Base-by-base conservation (phyloP, 306 rosid species). In the Alnus glutinosa region DNA sequence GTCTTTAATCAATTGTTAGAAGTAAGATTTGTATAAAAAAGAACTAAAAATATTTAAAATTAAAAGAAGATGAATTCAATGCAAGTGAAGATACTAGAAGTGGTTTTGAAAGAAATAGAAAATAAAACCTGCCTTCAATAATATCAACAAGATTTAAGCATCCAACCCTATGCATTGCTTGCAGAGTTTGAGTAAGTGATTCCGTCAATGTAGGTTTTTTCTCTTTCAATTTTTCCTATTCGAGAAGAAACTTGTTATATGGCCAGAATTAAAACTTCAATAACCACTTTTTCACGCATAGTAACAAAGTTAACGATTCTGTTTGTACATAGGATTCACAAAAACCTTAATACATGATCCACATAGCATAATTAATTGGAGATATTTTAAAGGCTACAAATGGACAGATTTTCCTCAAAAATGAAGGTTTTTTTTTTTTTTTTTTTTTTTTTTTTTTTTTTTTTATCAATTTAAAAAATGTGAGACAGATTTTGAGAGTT, bases 191-290 rank as follows among this genome's bases (percentile, higher is more conserved):
- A 18, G 80, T 79, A 74, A 96, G 87, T 39, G 98, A 82, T 80
- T 96, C 99, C 0, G 75, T 19, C 88, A 82, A 48, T 42, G 97
- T 71, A 73, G 99, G 99, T 76, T 96, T 96, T 82, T 96, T 96
- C 87, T 96, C 99, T 87, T 96, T 96, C 87, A 96, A 75, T 90
- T 96, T 96, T 90, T 96, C 99, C 99, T 96, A 78, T 59, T 46
- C 30, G 79, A 67, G 59, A 84, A 82, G 19, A 69, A 72, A 79
- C 77, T 57, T 28, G 75, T 84, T 77, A 83, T 51, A 58, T 70
- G 57, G 55, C 37, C 67, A 78, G 37, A 79, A 34, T 42, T 77
- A 66, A 39, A 78, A 67, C 61, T 59, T 49, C 52, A 63, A 79
- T 18, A 67, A 6, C 74, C 23, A 63, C 70, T 63, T 34, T 7